Conservation (phyloP, 805 yeast genomes). For the Starmerella apicola region DNA sequence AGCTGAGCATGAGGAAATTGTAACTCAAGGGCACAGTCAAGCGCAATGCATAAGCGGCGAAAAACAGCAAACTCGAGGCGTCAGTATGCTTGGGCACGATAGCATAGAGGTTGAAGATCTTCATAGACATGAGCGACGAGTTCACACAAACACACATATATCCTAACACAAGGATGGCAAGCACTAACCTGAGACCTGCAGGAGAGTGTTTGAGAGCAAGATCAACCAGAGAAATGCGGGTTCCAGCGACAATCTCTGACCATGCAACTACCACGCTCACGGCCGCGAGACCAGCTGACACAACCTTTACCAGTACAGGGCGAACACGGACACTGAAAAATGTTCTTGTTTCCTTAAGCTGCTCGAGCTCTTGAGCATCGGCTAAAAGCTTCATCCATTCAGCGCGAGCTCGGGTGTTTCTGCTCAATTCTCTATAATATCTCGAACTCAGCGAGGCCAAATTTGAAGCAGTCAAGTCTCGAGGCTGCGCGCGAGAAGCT, state of each 20-base stretch:
- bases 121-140: conserved; percentile 51
- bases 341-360: conserved; percentile 25
- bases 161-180: conserved; percentile 38
- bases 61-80: conserved; percentile 62
- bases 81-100: conserved; percentile 60
- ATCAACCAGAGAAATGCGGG: conserved; percentile 51
- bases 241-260: conserved; percentile 64
- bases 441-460: conserved; percentile 41
- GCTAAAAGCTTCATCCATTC: conserved; percentile 42
- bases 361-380: conserved; percentile 44
- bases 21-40: conserved; percentile 71
- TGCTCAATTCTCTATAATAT: conserved; percentile 41
- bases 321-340: conserved; percentile 22
- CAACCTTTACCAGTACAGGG: conserved; percentile 36
- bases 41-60: conserved; percentile 68
- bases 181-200: conserved; percentile 31
- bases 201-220: conserved; percentile 30
- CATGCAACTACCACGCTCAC: conserved; percentile 48
- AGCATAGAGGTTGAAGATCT: conserved; percentile 64
- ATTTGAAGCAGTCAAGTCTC: conserved; percentile 29
- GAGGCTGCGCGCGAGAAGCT: conserved; percentile 16
- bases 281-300: conserved; percentile 33
- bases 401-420: conserved; percentile 42
- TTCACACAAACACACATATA: conserved; percentile 62
- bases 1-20: conserved; percentile 58